These are phyloP conservation scores for Lentinula raphanica DNA, from an alignment of 768 basidiomycete genomes.

Conservation along the genomic window DNA sequence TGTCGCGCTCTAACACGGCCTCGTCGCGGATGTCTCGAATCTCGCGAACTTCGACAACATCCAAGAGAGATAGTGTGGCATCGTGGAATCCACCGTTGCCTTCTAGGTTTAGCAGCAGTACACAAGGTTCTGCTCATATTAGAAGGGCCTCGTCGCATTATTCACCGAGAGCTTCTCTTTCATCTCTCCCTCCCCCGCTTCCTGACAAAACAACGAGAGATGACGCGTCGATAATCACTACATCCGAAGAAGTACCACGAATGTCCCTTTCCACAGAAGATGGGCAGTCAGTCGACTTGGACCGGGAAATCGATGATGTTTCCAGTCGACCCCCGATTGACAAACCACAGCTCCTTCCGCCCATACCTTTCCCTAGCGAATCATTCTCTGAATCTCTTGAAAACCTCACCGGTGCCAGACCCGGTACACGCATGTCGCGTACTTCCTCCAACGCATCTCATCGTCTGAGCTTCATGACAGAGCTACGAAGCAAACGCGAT, in stretches of 20 bases:
- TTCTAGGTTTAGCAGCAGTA: slow-evolving; percentile 62
- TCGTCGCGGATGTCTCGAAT: slow-evolving; percentile 11
- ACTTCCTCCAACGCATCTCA: slow-evolving; percentile 47
- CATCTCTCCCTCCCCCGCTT: slow-evolving; percentile 39
- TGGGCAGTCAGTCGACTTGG: slow-evolving; percentile 59
- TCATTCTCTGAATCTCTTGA: slow-evolving; percentile 78
- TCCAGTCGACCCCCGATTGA: not conserved
- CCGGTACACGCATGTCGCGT: slow-evolving; percentile 40
- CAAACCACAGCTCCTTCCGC: slow-evolving; percentile 60
- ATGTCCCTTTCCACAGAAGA: slow-evolving; percentile 75
- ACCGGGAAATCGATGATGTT: slow-evolving; percentile 31
- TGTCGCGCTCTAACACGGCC: slow-evolving; percentile 44
- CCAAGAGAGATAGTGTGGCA: slow-evolving; percentile 45
- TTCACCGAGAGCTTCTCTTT: slow-evolving; percentile 41
- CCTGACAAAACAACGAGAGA: slow-evolving; percentile 29
- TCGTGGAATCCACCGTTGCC: slow-evolving; percentile 42
- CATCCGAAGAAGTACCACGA: slow-evolving; percentile 53
- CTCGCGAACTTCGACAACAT: slow-evolving; percentile 7
- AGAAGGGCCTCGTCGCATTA: slow-evolving; percentile 35
- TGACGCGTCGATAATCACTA: slow-evolving; percentile 1
- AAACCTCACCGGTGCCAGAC: slow-evolving; percentile 35
- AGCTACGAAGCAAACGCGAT: slow-evolving; percentile 77
- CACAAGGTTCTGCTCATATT: slow-evolving; percentile 39
- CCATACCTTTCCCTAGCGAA: slow-evolving; percentile 73
- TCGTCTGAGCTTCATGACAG: slow-evolving; percentile 78